Evolutionary conservation across 2,329 filamentous ascomycete genomes (phyloP).

Genomic region (Colletotrichum sp.): DNA sequence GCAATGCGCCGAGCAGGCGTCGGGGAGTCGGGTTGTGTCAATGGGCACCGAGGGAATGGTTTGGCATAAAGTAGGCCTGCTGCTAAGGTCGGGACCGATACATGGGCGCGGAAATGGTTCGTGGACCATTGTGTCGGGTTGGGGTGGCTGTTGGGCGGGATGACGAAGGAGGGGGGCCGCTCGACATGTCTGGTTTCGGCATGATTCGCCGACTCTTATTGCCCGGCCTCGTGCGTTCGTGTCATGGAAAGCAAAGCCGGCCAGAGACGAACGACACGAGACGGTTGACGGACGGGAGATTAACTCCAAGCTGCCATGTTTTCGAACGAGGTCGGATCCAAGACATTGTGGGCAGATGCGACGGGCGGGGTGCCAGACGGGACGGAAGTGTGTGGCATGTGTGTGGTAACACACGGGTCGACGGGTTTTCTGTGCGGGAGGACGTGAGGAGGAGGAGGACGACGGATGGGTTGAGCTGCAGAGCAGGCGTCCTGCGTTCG

Average conservation of each 20-base stretch:
- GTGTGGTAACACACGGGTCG: neutral
- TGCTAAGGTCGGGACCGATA: neutral
- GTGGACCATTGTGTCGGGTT: conserved; percentile 11
- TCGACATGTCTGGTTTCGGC: neutral
- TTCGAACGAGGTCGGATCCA: neutral
- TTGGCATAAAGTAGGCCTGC: neutral
- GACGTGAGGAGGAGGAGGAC: neutral
- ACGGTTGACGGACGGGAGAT: neutral
- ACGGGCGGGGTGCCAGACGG: neutral
- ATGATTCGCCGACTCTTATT: neutral
- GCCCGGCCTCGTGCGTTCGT: neutral
- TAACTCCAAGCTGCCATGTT: neutral
- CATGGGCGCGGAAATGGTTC: neutral
- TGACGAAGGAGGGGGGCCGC: neutral
- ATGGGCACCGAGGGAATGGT: conserved; percentile 9
- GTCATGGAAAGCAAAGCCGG: neutral
- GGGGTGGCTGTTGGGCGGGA: neutral
- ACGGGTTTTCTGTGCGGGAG: neutral
- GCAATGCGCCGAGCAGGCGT: neutral
- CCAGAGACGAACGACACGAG: neutral
- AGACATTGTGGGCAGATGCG: neutral
- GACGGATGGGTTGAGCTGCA: neutral
- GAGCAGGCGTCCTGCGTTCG: neutral
- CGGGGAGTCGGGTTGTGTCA: neutral
- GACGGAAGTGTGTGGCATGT: neutral